phyloP scores from a whole-genome alignment of 805 yeast species.

The Schizosaccharomyces octosporus region DNA sequence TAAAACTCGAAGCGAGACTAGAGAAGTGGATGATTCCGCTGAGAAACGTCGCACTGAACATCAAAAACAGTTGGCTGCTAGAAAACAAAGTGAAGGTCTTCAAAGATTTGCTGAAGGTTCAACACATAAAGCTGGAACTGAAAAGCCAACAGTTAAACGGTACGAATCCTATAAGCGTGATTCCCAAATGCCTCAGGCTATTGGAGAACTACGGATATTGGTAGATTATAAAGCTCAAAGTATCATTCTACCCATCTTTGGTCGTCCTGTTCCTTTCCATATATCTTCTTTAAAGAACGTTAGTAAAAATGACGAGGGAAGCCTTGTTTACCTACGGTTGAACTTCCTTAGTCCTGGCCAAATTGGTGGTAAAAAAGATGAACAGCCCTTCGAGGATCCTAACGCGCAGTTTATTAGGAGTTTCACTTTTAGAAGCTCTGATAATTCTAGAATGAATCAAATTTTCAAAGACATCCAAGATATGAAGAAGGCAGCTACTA shows the following conservation, averaged over 20 bases:
- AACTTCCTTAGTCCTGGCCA: slow-evolving; percentile 86
- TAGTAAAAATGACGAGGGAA: slow-evolving; percentile 88
- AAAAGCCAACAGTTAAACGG: slow-evolving; percentile 55
- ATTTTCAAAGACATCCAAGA: slow-evolving; percentile 76
- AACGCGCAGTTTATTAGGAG: slow-evolving; percentile 72
- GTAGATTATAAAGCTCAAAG: slow-evolving; percentile 77
- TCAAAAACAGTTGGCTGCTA: slow-evolving; percentile 62
- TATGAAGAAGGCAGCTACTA: slow-evolving; percentile 71
- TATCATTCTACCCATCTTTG: slow-evolving; percentile 69
- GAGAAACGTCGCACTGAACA: slow-evolving; percentile 61
- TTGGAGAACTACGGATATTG: slow-evolving; percentile 61
- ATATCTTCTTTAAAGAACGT: slow-evolving; percentile 85
- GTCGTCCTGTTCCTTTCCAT: slow-evolving; percentile 95
- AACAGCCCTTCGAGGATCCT: slow-evolving; percentile 69
- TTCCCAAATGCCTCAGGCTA: slow-evolving; percentile 65
- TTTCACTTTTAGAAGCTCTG: slow-evolving; percentile 68
- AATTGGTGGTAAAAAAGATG: slow-evolving; percentile 30
- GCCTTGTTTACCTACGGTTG: slow-evolving; percentile 66
- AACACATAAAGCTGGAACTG: slow-evolving; percentile 24
- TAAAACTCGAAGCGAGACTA: slow-evolving; percentile 2
- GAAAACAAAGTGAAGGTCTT: slow-evolving; percentile 66
- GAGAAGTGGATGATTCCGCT: slow-evolving; percentile 34
- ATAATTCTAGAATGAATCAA: slow-evolving; percentile 73
- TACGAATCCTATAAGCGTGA: slow-evolving; percentile 89
- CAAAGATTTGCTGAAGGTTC: slow-evolving; percentile 63